phyloP scores from a whole-genome alignment of 345 rosid genomes.

The Rhodamnia rubescens region DNA sequence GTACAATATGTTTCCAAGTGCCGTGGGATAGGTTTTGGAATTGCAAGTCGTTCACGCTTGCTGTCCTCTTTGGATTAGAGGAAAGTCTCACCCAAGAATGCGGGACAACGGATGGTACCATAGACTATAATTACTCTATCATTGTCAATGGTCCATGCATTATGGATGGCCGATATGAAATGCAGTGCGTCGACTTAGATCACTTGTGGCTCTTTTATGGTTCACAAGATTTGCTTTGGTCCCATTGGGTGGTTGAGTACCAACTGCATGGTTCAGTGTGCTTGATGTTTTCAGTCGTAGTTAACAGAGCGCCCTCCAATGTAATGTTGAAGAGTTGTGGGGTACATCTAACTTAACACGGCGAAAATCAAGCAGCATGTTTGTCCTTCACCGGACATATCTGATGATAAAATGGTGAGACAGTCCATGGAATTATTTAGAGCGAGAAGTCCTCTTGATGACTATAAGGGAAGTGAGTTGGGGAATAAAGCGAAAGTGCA shows the following conservation, averaged over 20 bases:
- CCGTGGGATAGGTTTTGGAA: fast-evolving
- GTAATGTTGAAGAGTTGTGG: background rate
- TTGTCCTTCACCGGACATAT: background rate
- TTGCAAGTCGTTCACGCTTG: fast-evolving
- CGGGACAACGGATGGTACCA: fast-evolving
- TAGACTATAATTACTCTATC: background rate
- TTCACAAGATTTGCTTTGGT: background rate
- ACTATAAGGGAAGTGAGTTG: background rate
- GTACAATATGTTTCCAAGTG: background rate
- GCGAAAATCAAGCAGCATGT: background rate
- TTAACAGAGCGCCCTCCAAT: fast-evolving
- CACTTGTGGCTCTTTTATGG: background rate
- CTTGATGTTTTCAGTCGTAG: fast-evolving
- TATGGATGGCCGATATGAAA: background rate
- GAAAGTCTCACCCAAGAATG: background rate
- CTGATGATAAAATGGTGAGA: background rate
- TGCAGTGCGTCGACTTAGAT: background rate
- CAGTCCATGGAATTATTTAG: background rate
- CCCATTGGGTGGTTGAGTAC: fast-evolving
- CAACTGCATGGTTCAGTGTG: fast-evolving
- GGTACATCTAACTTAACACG: background rate
- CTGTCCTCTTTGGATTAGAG: background rate
- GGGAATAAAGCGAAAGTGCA: background rate
- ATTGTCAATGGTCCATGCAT: fast-evolving
- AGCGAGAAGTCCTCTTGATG: background rate